Conservation (phyloP, 2,329 filamentous ascomycete species). For the Verticillium alfalfae region DNA sequence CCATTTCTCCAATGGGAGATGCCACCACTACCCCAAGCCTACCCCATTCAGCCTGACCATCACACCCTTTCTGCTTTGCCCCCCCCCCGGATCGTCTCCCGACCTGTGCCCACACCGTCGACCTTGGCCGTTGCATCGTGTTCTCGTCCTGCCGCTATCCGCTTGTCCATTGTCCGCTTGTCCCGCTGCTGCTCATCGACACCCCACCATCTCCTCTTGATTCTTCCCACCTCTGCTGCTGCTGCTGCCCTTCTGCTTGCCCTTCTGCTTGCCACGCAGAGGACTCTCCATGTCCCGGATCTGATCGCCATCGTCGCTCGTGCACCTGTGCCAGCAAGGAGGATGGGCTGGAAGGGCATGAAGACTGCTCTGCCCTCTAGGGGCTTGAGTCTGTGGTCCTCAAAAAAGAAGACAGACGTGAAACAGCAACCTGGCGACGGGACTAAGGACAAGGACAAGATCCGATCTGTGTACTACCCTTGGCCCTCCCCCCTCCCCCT, state of each 20-base stretch:
- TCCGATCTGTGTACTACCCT: constrained; percentile 8
- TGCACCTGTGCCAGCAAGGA: constrained; percentile 3
- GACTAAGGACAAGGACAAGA: constrained; percentile 2
- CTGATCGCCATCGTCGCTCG: background rate
- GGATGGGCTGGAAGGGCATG: constrained; percentile 31
- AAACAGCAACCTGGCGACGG: background rate
- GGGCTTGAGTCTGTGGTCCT: constrained; percentile 23
- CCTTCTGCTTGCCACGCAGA: background rate
- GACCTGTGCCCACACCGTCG: background rate
- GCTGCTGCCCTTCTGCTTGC: background rate
- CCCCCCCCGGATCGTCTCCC: background rate
- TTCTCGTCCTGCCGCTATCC: background rate
- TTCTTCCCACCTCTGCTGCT: background rate
- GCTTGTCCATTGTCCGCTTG: background rate
- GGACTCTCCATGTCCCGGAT: background rate
- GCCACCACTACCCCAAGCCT: background rate
- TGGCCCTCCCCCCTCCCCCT: background rate
- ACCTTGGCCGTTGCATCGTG: background rate
- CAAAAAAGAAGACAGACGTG: constrained; percentile 18
- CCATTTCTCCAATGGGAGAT: background rate
- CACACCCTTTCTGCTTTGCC: background rate
- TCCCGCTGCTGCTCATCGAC: background rate
- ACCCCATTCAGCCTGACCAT: background rate
- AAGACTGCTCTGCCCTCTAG: constrained; percentile 27
- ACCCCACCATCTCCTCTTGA: background rate